These are phyloP conservation scores for Shiraia sp. DNA, from an alignment of 2,329 filamentous ascomycete genomes.

Conservation along the genomic window DNA sequence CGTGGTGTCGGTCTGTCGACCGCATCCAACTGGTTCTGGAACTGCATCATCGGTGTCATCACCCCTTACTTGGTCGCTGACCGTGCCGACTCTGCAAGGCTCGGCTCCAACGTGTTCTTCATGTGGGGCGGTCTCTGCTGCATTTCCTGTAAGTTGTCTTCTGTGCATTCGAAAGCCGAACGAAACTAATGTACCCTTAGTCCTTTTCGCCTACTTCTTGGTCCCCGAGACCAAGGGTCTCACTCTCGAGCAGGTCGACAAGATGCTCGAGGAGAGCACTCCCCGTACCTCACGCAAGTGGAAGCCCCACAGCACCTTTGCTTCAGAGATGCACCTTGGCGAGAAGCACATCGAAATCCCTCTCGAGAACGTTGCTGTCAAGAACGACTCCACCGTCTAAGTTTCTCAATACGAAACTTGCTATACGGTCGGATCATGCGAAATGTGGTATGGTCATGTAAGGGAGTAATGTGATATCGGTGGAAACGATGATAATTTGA, in stretches of 20 bases:
- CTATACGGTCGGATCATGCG: not conserved
- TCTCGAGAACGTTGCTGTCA: slow-evolving; percentile 23
- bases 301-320: slow-evolving; percentile 73
- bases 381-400: slow-evolving; percentile 23
- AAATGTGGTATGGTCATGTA: slow-evolving; percentile 6
- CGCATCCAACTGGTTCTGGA: slow-evolving; percentile 74
- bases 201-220: slow-evolving; percentile 59
- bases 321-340: slow-evolving; percentile 56
- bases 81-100: slow-evolving; percentile 67
- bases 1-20: slow-evolving; percentile 86
- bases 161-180: too few relatives aligned
- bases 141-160: slow-evolving; percentile 46
- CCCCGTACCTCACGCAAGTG: slow-evolving; percentile 77
- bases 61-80: slow-evolving; percentile 78
- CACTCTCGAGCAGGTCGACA: slow-evolving; percentile 80
- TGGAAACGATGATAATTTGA: too few relatives aligned
- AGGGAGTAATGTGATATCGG: too few relatives aligned
- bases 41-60: slow-evolving; percentile 64
- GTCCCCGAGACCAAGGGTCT: slow-evolving; percentile 84
- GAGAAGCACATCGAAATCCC: slow-evolving; percentile 43
- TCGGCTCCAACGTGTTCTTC: slow-evolving; percentile 60
- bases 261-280: slow-evolving; percentile 84
- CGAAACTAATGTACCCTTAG: slow-evolving; percentile 9
- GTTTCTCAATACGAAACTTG: not conserved
- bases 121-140: slow-evolving; percentile 63